Evolutionary conservation across 345 rosid genomes (phyloP), one percentile per base, ranked within the genome.

Genomic region (Turritis glabra): DNA sequence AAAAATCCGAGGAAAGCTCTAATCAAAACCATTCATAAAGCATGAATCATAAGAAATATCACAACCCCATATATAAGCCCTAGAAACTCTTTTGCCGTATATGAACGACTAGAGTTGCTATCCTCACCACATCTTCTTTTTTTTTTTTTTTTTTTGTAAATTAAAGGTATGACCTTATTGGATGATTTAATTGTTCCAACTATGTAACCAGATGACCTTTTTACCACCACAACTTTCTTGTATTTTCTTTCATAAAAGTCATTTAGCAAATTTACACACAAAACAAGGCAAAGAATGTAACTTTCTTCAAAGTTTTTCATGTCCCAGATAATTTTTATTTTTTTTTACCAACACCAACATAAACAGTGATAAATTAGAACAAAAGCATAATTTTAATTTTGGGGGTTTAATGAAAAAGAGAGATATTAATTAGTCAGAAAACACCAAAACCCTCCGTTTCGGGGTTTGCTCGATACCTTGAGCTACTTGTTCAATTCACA

Each of bases 391-490:
- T 25, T 29, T 57, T 9, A 8, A 8, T 19, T 25, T 64, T 64
- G 25, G 32, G 11, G n/a, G 23, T 69, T 59, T 10, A 2, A 15
- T 37, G 61, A 50, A 40, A 32, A 27, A 27, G 2, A 52, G 68
- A 59, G 79, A 75, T 69, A 38, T 60, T 69, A n/a, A n/a, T n/a
- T 69, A 76, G 47, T 12, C 33, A 70, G 76, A 64, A 64, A 77
- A 64, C 71, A 70, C 59, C 76, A 69, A 77, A 77, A 70, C 71
- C 80, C 76, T 77, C 67, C 60, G 30, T 77, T 46, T 51, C 19
- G 30, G 21, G 53, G 67, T 47, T 75, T 59, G 13, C 40, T 54
- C 62, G 5, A 50, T 43, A 67, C 33, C 62, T 21, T 21, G 29
- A 47, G 61, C 60, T 58, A 19, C 18, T 59, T 21, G 1, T 58